Base-by-base conservation (phyloP, 331 rosid genomes). In the Saraca asoca region DNA sequence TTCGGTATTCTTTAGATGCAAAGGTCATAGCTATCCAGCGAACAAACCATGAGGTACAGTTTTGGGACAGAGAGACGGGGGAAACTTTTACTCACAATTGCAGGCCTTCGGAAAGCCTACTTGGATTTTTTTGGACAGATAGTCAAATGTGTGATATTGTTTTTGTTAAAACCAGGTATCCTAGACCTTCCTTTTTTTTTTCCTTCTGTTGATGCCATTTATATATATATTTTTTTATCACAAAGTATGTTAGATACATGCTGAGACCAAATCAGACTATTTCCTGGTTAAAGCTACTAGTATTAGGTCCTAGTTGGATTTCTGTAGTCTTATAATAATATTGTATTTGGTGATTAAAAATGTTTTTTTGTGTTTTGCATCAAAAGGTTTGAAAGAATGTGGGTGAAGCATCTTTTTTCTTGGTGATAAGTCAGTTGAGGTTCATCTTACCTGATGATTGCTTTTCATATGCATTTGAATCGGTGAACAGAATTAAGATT, bases 71-170 rank as follows among this genome's bases (percentile, higher is more conserved):
- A 86, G 97, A 87, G 66, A 86, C 82, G 45, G 95, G 95, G 54
- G 91, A 82, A 57, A 77, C 82, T 57, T 94, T 88, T 82, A 88
- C 70, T 78, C 90, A 86, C 73, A 88, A 73, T 12, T 94, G 96
- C 85, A 78, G 68, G 73, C 68, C 78, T 63, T 81, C 95, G 5
- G 99, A 88, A 84, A 86, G 88, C 72, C 78, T 94, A 58, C 83
- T 94, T 79, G 99, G 99, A 12, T 90, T 88, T 67, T 94, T 94
- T 78, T 94, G 99, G 99, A 90, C 99, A 8, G 99, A 90, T 69
- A 83, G 95, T 62, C 90, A 90, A 41, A 64, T 75, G 66, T 88
- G 95, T 75, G 85, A 90, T 81, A 75, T 94, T 61, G 95, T 94
- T 70, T 51, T 94, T 77, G 90, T 94, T 64, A 94, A 90, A 84